Percentiles rank a stretch among this genome's conserved stretches.
phyloP scores from a whole-genome alignment of 2,329 filamentous ascomycete species.

The Colletotrichum trifolii region DNA sequence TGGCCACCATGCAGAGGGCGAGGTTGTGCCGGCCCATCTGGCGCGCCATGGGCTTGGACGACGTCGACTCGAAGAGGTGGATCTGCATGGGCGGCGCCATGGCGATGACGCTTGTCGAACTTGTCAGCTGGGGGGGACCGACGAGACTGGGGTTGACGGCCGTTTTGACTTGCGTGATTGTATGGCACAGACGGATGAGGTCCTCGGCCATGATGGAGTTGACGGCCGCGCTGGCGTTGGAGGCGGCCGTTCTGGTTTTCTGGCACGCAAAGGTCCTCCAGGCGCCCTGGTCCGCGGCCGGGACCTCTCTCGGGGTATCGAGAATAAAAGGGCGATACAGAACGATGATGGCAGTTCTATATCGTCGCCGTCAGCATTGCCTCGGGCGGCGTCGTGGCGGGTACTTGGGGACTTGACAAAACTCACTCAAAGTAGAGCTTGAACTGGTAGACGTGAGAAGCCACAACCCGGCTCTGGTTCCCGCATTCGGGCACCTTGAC shows the following conservation, averaged over 20 bases:
- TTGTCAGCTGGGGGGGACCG: neutral
- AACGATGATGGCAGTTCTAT: conserved; percentile 21
- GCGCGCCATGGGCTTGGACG: conserved; percentile 27
- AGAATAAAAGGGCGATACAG: conserved; percentile 32
- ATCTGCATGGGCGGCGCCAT: conserved; percentile 32
- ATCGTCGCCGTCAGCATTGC: neutral
- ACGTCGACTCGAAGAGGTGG: conserved; percentile 30
- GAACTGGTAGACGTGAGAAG: conserved; percentile 26
- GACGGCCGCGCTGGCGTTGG: conserved; percentile 17
- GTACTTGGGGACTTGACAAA: too few relatives aligned
- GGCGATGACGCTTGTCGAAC: conserved; percentile 18
- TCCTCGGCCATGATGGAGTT: conserved; percentile 31
- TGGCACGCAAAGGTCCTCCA: conserved; percentile 28
- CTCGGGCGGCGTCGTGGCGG: neutral
- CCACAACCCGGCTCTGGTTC: conserved; percentile 19
- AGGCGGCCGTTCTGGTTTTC: conserved; percentile 26
- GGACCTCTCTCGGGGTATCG: conserved; percentile 22
- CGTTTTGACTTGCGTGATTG: conserved; percentile 13
- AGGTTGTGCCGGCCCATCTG: conserved; percentile 32
- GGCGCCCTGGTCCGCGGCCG: conserved; percentile 19
- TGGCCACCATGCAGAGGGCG: conserved; percentile 28
- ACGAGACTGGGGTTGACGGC: too few relatives aligned
- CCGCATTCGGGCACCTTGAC: neutral
- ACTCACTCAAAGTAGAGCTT: conserved; percentile 30
- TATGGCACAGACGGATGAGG: conserved; percentile 22